These are phyloP conservation scores for Meredithiella fracta DNA, from an alignment of 2,329 filamentous ascomycete species.

Conservation along the genomic window DNA sequence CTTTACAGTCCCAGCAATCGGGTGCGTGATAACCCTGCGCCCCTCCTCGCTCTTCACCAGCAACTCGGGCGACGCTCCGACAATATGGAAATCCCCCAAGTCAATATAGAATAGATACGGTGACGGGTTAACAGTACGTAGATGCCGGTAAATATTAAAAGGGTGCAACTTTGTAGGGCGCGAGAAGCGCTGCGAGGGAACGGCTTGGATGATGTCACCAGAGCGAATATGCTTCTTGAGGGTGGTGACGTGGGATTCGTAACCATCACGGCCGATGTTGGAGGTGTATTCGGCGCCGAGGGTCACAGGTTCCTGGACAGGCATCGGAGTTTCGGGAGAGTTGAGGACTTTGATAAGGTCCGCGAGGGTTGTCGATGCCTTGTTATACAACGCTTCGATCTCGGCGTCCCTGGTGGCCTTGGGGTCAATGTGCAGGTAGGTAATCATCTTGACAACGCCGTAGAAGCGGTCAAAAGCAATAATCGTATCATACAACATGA, in stretches of 20 bases:
- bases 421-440: conserved; percentile 60
- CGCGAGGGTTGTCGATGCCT: conserved; percentile 47
- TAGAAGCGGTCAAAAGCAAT: conserved; percentile 91
- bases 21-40: conserved; percentile 72
- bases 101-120: conserved; percentile 95
- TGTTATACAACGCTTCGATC: conserved; percentile 43
- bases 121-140: conserved; percentile 93
- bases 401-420: conserved; percentile 37
- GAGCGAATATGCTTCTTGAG: conserved; percentile 82
- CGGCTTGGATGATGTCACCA: conserved; percentile 94
- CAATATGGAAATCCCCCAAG: conserved; percentile 82
- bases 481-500: conserved; percentile 94
- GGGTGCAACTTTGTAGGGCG: conserved; percentile 82
- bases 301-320: conserved; percentile 56
- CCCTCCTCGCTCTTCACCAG: conserved; percentile 80
- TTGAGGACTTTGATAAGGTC: conserved; percentile 56
- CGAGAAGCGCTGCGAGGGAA: conserved; percentile 84
- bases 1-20: conserved; percentile 90
- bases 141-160: conserved; percentile 93
- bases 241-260: conserved; percentile 71
- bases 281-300: conserved; percentile 68
- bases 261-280: conserved; percentile 77
- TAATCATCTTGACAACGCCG: conserved; percentile 83
- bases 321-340: conserved; percentile 58
- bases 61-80: conserved; percentile 87